phyloP scores from a whole-genome alignment of 495 filamentous ascomycete species.

The Cudoniella acicularis region DNA sequence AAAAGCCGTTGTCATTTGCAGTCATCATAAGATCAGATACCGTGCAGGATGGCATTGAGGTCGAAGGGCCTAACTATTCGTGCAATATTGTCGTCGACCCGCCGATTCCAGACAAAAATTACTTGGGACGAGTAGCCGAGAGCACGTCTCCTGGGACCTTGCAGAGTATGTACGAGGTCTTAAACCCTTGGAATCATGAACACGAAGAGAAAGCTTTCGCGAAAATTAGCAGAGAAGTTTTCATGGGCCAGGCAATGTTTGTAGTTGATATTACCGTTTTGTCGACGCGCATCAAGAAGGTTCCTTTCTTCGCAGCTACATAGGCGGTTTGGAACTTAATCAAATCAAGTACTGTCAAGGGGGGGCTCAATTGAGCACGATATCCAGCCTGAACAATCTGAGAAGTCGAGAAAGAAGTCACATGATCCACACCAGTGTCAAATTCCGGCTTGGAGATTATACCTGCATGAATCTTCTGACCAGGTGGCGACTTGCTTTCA shows the following conservation, averaged over 20 bases:
- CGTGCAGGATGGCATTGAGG: neutral
- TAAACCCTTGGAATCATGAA: neutral
- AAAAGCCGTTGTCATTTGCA: neutral
- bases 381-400: too few species aligned
- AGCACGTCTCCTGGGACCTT: neutral
- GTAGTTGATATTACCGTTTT: constrained; percentile 4
- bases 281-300: neutral
- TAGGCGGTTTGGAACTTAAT: too few species aligned
- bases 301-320: neutral
- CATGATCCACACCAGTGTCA: too few species aligned
- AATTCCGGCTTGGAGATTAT: too few species aligned
- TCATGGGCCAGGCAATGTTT: constrained; percentile 6
- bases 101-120: neutral
- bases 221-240: constrained; percentile 1
- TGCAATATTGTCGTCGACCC: neutral
- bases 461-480: too few species aligned
- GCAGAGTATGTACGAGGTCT: neutral
- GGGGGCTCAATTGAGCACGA: too few species aligned
- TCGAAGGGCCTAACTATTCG: neutral
- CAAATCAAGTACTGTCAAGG: too few species aligned
- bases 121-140: neutral
- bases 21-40: neutral
- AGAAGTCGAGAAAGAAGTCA: too few species aligned
- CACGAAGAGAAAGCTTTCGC: neutral
- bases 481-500: too few species aligned